These are phyloP conservation scores for Pythium myriotylum DNA, from an alignment of 352 stramenopile genomes.

Conservation along the genomic window DNA sequence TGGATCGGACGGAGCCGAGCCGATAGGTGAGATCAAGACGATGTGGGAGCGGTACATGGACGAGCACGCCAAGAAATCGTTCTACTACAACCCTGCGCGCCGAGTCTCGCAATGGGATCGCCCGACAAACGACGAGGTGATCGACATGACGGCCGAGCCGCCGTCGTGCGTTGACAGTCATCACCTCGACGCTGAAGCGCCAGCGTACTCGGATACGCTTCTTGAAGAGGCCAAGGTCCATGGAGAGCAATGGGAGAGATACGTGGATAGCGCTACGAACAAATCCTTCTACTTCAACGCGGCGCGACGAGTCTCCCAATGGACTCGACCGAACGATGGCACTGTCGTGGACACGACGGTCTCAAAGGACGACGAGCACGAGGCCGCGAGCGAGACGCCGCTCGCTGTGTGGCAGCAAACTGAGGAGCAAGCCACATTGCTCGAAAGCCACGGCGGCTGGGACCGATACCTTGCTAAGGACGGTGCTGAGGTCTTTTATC, in stretches of 20 bases:
- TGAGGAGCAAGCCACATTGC: conserved; percentile 9
- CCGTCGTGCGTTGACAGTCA: too few species aligned
- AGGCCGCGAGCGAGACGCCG: neutral
- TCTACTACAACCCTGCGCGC: conserved; percentile 20
- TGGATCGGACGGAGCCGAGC: too few species aligned
- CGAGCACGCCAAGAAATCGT: conserved; percentile 20
- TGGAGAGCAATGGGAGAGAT: conserved; percentile 47
- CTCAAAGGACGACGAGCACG: neutral
- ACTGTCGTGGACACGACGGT: conserved; percentile 6
- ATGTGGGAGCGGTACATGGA: conserved; percentile 26
- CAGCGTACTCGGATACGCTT: too few species aligned
- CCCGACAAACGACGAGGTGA: conserved; percentile 1
- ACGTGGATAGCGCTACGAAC: conserved; percentile 45
- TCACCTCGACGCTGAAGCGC: too few species aligned
- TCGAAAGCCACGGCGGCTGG: conserved; percentile 30
- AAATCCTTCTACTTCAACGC: conserved; percentile 65
- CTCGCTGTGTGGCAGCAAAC: conserved; percentile 4
- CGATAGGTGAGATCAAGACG: neutral
- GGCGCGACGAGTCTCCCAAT: conserved; percentile 40
- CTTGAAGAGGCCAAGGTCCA: too few species aligned
- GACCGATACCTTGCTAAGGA: conserved; percentile 14
- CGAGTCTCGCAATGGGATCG: conserved; percentile 27
- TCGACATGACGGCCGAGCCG: conserved; percentile 11
- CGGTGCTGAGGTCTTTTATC: conserved; percentile 16
- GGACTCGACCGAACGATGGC: conserved; percentile 29